These are phyloP conservation scores for Ogataea wickerhamii DNA, from an alignment of 805 yeast genomes.

Conservation along the genomic window DNA sequence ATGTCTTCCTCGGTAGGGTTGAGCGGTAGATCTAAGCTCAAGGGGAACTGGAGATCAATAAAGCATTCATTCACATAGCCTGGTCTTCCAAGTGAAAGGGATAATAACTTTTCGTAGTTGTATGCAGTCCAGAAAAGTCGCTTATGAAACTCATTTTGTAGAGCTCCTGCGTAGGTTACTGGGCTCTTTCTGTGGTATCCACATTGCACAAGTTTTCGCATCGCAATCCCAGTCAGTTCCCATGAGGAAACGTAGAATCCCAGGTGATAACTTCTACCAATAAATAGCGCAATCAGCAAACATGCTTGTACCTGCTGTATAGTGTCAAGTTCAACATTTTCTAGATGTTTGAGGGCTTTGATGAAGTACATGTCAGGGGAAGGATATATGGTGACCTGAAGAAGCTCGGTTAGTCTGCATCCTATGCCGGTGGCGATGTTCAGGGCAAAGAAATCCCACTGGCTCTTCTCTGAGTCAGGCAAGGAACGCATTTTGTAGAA, in stretches of 20 bases:
- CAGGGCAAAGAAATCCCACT: constrained; percentile 18
- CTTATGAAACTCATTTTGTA: constrained; percentile 20
- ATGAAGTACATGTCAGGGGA: constrained; percentile 21
- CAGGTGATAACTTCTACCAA: constrained; percentile 19
- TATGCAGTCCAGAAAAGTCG: constrained; percentile 24
- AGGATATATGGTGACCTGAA: constrained; percentile 17
- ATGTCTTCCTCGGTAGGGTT: constrained; percentile 11
- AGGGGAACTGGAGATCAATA: constrained; percentile 22
- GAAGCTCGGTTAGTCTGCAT: constrained; percentile 17
- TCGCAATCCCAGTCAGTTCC: constrained; percentile 23
- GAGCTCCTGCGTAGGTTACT: constrained; percentile 13
- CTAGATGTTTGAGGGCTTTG: constrained; percentile 14
- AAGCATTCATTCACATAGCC: constrained; percentile 21
- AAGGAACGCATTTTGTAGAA: constrained; percentile 4
- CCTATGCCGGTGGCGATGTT: constrained; percentile 20
- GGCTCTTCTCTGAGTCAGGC: constrained; percentile 10
- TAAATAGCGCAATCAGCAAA: constrained; percentile 17
- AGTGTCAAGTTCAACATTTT: constrained; percentile 8
- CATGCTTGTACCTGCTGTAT: constrained; percentile 24
- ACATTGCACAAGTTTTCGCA: constrained; percentile 19
- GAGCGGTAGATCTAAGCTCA: constrained; percentile 14
- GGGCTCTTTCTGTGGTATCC: constrained; percentile 21
- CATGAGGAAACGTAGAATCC: constrained; percentile 20
- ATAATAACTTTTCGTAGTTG: constrained; percentile 18
- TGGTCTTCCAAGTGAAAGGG: constrained; percentile 23